Evolutionary conservation across 106 monocot species (phyloP).

Genomic region (Platanthera guangdongensis): DNA sequence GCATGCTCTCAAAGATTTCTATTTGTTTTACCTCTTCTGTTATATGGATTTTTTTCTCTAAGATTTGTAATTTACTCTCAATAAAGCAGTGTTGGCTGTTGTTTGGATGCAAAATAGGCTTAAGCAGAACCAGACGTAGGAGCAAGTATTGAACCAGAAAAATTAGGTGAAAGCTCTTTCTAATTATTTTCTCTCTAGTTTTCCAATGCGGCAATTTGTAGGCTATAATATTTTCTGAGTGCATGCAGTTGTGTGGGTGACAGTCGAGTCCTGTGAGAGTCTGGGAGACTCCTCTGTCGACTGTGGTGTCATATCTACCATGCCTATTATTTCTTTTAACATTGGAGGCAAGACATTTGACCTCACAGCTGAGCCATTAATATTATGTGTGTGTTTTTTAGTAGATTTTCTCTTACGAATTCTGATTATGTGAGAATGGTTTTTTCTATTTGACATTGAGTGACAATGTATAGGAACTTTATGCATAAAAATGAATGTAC

Average conservation of each 20-base stretch:
- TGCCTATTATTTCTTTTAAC: constrained; percentile 74
- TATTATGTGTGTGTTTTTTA: neutral
- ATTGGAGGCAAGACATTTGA: constrained; percentile 62
- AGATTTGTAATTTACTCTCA: neutral
- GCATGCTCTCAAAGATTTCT: too few species aligned
- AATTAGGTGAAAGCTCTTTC: constrained; percentile 34
- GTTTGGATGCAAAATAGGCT: constrained; percentile 84
- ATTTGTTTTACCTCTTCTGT: neutral
- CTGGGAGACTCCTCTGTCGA: constrained; percentile 81
- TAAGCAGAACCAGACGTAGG: constrained; percentile 50
- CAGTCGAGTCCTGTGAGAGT: constrained; percentile 75
- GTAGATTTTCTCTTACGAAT: too few species aligned
- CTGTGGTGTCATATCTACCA: constrained; percentile 37
- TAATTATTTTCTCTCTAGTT: too few species aligned
- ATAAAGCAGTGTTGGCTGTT: constrained; percentile 45
- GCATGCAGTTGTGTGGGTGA: constrained; percentile 43
- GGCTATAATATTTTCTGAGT: neutral
- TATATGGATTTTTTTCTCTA: neutral
- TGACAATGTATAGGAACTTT: too few species aligned
- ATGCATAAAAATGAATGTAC: too few species aligned
- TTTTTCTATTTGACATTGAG: too few species aligned
- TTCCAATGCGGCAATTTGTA: neutral
- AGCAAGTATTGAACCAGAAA: constrained; percentile 45
- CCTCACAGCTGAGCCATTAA: constrained; percentile 68
- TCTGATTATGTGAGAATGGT: too few species aligned